phyloP scores from a whole-genome alignment of 1,284 basidiomycete species.

The Cutaneotrichosporon curvatum region DNA sequence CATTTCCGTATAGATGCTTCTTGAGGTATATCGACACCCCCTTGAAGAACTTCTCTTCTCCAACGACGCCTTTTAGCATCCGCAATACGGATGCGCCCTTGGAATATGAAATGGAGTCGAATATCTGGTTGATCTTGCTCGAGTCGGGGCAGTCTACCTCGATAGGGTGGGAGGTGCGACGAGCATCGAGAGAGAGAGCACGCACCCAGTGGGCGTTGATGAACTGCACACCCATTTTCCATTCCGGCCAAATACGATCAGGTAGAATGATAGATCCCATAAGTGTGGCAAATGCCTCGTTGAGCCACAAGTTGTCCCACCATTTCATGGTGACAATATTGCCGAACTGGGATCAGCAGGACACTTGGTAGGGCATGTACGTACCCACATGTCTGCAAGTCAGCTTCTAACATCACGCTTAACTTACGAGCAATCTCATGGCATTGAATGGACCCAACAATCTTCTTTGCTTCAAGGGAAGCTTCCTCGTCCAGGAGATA shows the following conservation, averaged over 20 bases:
- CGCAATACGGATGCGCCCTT: slow-evolving; percentile 82
- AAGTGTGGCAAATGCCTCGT: slow-evolving; percentile 71
- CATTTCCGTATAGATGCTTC: slow-evolving; percentile 74
- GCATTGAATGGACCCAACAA: slow-evolving; percentile 57
- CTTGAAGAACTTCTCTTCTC: slow-evolving; percentile 78
- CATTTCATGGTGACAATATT: slow-evolving; percentile 65
- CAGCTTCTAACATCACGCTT: slow-evolving; percentile 54
- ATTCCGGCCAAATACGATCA: slow-evolving; percentile 56
- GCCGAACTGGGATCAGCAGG: not conserved
- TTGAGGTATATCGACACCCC: slow-evolving; percentile 90
- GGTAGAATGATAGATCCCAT: slow-evolving; percentile 86
- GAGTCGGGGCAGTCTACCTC: slow-evolving; percentile 87
- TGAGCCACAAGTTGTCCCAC: slow-evolving; percentile 78
- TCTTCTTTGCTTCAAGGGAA: slow-evolving; percentile 72
- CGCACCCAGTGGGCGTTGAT: slow-evolving; percentile 50
- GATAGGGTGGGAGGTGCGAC: slow-evolving; percentile 88
- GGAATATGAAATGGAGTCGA: slow-evolving; percentile 75
- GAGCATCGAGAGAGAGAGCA: slow-evolving; percentile 76
- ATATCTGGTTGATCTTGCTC: slow-evolving; percentile 80
- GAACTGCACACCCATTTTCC: slow-evolving; percentile 52
- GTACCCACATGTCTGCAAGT: slow-evolving; percentile 52
- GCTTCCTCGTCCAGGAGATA: slow-evolving; percentile 75
- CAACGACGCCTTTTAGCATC: slow-evolving; percentile 84
- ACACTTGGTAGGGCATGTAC: not conserved
- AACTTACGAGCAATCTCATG: slow-evolving; percentile 49